Conservation (phyloP, 2,329 filamentous ascomycete species). For the Fusarium buharicum region DNA sequence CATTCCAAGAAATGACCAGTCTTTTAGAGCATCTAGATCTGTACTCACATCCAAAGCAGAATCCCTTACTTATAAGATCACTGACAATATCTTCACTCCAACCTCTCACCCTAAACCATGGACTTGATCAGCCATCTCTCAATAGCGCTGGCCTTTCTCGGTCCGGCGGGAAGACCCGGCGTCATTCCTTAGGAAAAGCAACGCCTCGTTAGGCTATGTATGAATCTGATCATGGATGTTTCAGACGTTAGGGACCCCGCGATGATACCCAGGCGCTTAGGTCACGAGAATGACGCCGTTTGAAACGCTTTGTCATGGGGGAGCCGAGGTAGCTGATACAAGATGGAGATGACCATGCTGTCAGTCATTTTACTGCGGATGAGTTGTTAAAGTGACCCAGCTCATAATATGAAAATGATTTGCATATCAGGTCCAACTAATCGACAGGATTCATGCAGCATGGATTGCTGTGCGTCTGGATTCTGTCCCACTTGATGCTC, state of each 20-base stretch:
- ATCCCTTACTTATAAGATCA: background rate
- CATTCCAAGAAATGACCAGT: slow-evolving; percentile 19
- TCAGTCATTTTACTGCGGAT: slow-evolving; percentile 4
- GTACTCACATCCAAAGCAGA: background rate
- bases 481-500: slow-evolving; percentile 33
- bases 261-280: slow-evolving; percentile 15
- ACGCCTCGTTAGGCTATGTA: background rate
- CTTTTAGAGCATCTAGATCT: slow-evolving; percentile 1
- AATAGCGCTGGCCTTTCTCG: slow-evolving; percentile 8
- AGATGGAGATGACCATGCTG: slow-evolving; percentile 7
- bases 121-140: background rate
- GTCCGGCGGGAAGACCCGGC: slow-evolving; percentile 29
- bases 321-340: background rate
- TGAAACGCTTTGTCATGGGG: slow-evolving; percentile 31
- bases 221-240: slow-evolving; percentile 4
- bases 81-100: background rate
- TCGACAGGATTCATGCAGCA: slow-evolving; percentile 19
- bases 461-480: slow-evolving; percentile 17
- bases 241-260: slow-evolving; percentile 17
- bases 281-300: slow-evolving; percentile 23
- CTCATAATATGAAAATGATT: slow-evolving; percentile 21
- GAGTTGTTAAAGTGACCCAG: slow-evolving; percentile 8
- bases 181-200: background rate
- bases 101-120: background rate
- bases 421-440: slow-evolving; percentile 25